Conservation (phyloP, 306 rosid genomes). For the Hippophae rhamnoides region DNA sequence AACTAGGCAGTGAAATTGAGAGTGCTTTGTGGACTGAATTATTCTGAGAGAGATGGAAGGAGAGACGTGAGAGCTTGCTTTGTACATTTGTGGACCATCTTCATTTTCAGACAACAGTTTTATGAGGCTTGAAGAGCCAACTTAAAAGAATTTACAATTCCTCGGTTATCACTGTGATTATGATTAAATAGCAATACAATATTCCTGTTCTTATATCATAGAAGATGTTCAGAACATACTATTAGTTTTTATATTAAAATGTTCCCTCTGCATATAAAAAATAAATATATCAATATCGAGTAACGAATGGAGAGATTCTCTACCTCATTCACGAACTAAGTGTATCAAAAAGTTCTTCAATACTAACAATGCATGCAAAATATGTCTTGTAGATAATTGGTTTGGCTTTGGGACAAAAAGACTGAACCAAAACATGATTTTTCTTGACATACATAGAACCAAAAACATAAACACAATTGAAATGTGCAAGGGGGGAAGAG, state of each 20-base stretch:
- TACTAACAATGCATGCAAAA: too few relatives aligned
- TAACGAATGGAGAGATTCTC: too few relatives aligned
- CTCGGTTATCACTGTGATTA: slow-evolving; percentile 35
- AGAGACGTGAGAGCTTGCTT: slow-evolving; percentile 9
- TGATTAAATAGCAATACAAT: slow-evolving; percentile 22
- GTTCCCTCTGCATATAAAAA: too few relatives aligned
- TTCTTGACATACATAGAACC: neutral
- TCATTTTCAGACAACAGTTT: slow-evolving; percentile 47
- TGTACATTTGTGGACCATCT: slow-evolving; percentile 48
- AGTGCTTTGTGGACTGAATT: slow-evolving; percentile 82
- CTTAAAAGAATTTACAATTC: slow-evolving; percentile 41
- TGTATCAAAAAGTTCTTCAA: too few relatives aligned
- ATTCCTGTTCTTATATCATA: slow-evolving; percentile 20
- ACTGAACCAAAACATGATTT: neutral
- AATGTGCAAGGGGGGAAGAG: neutral
- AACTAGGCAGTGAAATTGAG: slow-evolving; percentile 88
- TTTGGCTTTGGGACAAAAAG: too few relatives aligned
- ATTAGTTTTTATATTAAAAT: too few relatives aligned
- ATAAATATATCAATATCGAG: too few relatives aligned
- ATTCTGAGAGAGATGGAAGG: slow-evolving; percentile 36
- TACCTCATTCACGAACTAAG: too few relatives aligned
- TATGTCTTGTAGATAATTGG: too few relatives aligned
- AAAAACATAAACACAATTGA: neutral
- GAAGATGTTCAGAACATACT: too few relatives aligned
- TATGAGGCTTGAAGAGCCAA: slow-evolving; percentile 63